phyloP scores from a whole-genome alignment of 2,329 filamentous ascomycete species.

The Beauveria sp. region DNA sequence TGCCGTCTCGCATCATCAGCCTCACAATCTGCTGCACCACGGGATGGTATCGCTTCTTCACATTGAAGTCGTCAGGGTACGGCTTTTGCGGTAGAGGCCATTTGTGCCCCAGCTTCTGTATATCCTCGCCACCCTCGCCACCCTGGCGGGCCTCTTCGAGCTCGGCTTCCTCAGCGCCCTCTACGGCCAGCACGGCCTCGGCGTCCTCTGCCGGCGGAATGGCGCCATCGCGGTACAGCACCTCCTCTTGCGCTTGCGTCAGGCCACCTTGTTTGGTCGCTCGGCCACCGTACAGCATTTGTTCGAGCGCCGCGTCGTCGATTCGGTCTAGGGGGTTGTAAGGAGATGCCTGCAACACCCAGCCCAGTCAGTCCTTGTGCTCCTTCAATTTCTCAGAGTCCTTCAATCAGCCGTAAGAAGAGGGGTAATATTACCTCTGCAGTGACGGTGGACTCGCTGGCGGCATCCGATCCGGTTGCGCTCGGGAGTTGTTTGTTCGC shows the following conservation, averaged over 20 bases:
- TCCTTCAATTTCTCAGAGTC: not conserved
- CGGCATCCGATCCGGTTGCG: slow-evolving; percentile 15
- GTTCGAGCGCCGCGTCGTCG: slow-evolving; percentile 29
- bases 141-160: not conserved
- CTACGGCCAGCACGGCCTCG: slow-evolving; percentile 22
- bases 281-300: slow-evolving; percentile 30
- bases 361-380: slow-evolving; percentile 14
- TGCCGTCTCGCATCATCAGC: slow-evolving; percentile 84
- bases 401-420: not conserved
- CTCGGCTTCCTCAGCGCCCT: slow-evolving; percentile 14
- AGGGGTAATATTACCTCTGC: not conserved
- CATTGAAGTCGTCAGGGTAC: slow-evolving; percentile 52
- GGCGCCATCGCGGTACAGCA: slow-evolving; percentile 34
- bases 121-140: not conserved
- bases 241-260: slow-evolving; percentile 35
- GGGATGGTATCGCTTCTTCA: slow-evolving; percentile 79
- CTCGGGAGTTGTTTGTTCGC: slow-evolving; percentile 20
- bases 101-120: slow-evolving; percentile 55
- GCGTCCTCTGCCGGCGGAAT: slow-evolving; percentile 30
- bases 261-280: slow-evolving; percentile 25
- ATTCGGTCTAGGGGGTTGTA: slow-evolving; percentile 18
- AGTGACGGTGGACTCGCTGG: not conserved
- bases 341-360: not conserved
- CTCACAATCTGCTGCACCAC: slow-evolving; percentile 82
- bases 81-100: slow-evolving; percentile 65